These are phyloP conservation scores for Kalmusia sp. DNA, from an alignment of 2,329 filamentous ascomycete species.

Conservation along the genomic window DNA sequence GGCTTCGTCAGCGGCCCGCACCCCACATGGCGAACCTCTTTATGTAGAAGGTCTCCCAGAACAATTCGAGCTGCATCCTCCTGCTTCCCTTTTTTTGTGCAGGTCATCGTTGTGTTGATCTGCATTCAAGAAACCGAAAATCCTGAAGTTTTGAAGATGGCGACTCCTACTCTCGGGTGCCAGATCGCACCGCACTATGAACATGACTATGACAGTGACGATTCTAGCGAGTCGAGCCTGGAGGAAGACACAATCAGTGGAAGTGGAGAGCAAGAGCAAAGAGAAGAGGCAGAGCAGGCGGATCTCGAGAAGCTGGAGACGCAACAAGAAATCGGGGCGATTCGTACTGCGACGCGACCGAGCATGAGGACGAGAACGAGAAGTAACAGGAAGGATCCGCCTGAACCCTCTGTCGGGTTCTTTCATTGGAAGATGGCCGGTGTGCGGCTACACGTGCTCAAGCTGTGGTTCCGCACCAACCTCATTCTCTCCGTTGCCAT, in stretches of 20 bases:
- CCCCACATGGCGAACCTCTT: no score
- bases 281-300: conserved; percentile 1
- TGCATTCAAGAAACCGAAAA: neutral
- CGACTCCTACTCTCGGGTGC: conserved; percentile 27
- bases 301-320: conserved; percentile 33
- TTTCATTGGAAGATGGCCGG: conserved; percentile 40
- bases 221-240: conserved; percentile 16
- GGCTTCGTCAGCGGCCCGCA: neutral
- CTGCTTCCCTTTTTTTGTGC: no score
- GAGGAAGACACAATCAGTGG: conserved; percentile 16
- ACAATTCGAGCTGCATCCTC: no score
- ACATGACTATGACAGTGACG: conserved; percentile 15
- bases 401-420: conserved; percentile 30
- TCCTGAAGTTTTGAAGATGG: no score
- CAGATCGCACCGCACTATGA: conserved; percentile 37
- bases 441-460: conserved; percentile 36
- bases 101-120: no score
- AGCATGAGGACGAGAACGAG: conserved; percentile 23
- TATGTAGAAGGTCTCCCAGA: no score
- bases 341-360: conserved; percentile 14
- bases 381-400: conserved; percentile 23
- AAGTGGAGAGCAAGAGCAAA: conserved; percentile 5
- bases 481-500: conserved; percentile 33
- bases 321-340: conserved; percentile 14
- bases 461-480: conserved; percentile 36